Percentiles rank a stretch among this genome's conserved stretches.
Conservation (phyloP, 768 basidiomycete species). For the Lentinus brumalis region DNA sequence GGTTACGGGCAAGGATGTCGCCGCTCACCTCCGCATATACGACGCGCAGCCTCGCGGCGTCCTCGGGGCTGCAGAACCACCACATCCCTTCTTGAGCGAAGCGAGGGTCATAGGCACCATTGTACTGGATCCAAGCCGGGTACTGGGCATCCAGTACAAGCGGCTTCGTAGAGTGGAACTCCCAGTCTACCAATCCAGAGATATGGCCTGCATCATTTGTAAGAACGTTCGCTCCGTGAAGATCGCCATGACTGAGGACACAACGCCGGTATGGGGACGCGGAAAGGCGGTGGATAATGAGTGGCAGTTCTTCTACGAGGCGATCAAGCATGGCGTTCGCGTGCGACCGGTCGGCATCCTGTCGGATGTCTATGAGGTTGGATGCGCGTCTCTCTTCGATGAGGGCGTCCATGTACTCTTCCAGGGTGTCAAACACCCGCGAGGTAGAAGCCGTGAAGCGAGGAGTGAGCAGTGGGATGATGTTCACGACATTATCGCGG, state of each 20-base stretch:
- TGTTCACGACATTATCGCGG: neutral
- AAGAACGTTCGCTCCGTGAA: slow-evolving; percentile 19
- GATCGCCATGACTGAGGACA: slow-evolving; percentile 23
- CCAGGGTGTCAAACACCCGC: neutral
- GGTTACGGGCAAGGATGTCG: neutral
- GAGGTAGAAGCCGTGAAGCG: neutral
- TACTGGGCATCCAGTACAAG: slow-evolving; percentile 27
- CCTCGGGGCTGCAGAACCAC: slow-evolving; percentile 7
- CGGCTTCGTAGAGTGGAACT: slow-evolving; percentile 22
- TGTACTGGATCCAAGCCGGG: slow-evolving; percentile 28
- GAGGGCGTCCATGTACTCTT: slow-evolving; percentile 1
- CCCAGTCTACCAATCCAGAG: slow-evolving; percentile 29
- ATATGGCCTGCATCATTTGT: slow-evolving; percentile 19
- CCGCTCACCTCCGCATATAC: slow-evolving; percentile 6
- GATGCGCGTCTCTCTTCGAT: neutral
- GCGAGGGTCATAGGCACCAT: slow-evolving; percentile 20
- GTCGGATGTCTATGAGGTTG: too few species aligned
- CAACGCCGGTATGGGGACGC: slow-evolving; percentile 9
- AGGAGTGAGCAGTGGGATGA: neutral
- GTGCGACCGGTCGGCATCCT: neutral
- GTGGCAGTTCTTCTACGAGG: neutral
- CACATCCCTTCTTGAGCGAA: slow-evolving; percentile 1
- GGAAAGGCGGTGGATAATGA: neutral
- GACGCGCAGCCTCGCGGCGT: slow-evolving; percentile 3
- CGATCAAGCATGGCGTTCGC: neutral